Evolutionary conservation across 495 filamentous ascomycete genomes (phyloP).

Genomic region (Bryoglossum gracile): DNA sequence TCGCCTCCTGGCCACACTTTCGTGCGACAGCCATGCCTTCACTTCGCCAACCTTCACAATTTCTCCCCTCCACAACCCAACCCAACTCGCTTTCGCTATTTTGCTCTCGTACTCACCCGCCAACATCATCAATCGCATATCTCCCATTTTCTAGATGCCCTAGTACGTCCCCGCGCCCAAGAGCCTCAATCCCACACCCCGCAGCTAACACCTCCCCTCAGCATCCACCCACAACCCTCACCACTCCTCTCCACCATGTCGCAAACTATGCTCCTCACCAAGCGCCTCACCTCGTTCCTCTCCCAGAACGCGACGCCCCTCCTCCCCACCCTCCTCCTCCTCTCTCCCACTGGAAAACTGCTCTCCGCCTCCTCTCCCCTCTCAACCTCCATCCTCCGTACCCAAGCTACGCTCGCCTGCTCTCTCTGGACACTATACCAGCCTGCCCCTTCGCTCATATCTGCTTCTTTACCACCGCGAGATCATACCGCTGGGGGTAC

Average conservation of each 20-base stretch:
- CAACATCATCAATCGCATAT: background rate
- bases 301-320: slow-evolving; percentile 19
- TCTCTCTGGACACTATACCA: slow-evolving; percentile 26
- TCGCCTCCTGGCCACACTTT: background rate
- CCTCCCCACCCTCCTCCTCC: slow-evolving; percentile 23
- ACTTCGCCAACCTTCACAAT: too few relatives aligned
- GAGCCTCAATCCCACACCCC: background rate
- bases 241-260: slow-evolving; percentile 10
- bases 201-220: slow-evolving; percentile 5
- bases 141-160: slow-evolving; percentile 14
- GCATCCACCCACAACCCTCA: slow-evolving; percentile 10
- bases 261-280: slow-evolving; percentile 26
- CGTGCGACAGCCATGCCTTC: too few relatives aligned
- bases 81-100: too few relatives aligned
- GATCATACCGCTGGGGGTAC: too few relatives aligned
- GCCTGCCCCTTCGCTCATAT: slow-evolving; percentile 6
- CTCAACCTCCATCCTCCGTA: slow-evolving; percentile 24
- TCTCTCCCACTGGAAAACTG: slow-evolving; percentile 25
- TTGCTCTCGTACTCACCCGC: too few relatives aligned
- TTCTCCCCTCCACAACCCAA: too few relatives aligned
- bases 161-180: slow-evolving; percentile 1
- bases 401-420: slow-evolving; percentile 26
- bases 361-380: slow-evolving; percentile 23
- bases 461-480: slow-evolving; percentile 7
- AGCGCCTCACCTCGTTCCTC: slow-evolving; percentile 24